phyloP scores from a whole-genome alignment of 495 filamentous ascomycete genomes.

The Aspergillus saccharolyticus region DNA sequence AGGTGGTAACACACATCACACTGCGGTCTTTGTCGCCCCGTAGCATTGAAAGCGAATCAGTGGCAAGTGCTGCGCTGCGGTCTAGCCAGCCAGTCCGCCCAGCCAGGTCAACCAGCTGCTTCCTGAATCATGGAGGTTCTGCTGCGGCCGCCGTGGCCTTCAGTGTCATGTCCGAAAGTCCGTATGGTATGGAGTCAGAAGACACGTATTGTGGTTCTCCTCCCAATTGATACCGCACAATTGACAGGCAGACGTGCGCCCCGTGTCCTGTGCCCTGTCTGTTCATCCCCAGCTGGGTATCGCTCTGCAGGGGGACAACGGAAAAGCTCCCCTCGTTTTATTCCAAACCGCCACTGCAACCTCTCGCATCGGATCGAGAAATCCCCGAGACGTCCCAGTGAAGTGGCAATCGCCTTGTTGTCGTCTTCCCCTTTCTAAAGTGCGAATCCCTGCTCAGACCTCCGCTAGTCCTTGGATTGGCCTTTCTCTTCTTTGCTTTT shows the following conservation, averaged over 20 bases:
- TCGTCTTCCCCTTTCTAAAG: neutral
- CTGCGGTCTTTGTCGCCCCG: neutral
- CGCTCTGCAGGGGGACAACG: neutral
- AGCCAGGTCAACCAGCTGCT: neutral
- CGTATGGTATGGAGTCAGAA: neutral
- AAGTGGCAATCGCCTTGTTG: neutral
- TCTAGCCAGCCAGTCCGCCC: neutral
- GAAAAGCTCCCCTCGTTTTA: neutral
- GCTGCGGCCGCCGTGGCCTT: neutral
- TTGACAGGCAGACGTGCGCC: neutral
- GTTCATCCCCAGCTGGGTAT: neutral
- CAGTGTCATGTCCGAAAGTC: neutral
- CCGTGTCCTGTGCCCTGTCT: neutral
- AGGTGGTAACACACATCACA: neutral
- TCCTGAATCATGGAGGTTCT: neutral
- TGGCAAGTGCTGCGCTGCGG: neutral
- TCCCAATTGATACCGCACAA: neutral
- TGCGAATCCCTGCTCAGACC: neutral
- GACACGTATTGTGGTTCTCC: neutral
- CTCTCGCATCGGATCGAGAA: neutral
- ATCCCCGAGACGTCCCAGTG: neutral
- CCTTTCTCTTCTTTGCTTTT: neutral
- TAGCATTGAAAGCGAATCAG: neutral
- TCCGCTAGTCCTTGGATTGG: neutral
- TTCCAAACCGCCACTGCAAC: neutral